Conservation (phyloP, 805 yeast genomes). For the Candida patagonica region DNA sequence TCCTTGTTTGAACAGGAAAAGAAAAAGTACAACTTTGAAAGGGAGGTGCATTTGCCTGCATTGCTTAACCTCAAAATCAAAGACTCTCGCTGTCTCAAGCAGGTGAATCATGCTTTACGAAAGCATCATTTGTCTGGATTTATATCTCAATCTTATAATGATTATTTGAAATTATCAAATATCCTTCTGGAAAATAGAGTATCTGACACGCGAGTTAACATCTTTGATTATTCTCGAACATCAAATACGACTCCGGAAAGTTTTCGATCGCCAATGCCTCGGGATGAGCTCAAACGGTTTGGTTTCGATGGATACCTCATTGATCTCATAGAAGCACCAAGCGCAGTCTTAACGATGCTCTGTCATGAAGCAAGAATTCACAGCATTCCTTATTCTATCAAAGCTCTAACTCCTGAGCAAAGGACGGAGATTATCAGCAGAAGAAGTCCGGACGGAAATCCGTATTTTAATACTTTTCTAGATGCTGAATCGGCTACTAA, state of each 20-base stretch:
- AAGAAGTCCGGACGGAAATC: conserved; percentile 27
- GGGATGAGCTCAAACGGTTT: conserved; percentile 28
- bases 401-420: conserved; percentile 35
- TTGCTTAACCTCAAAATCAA: conserved; percentile 50
- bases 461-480: conserved; percentile 47
- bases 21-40: conserved; percentile 30
- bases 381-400: conserved; percentile 52
- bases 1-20: conserved; percentile 30
- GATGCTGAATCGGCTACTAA: conserved; percentile 47
- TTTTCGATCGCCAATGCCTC: conserved; percentile 14
- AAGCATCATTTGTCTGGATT: conserved; percentile 49
- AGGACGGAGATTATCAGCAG: conserved; percentile 16
- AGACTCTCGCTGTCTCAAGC: conserved; percentile 41
- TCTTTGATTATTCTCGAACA: conserved; percentile 33
- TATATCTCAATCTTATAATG: conserved; percentile 45
- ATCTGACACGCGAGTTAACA: conserved; percentile 38
- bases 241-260: conserved; percentile 18
- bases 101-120: conserved; percentile 50
- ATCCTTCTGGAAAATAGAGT: conserved; percentile 32
- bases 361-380: conserved; percentile 41
- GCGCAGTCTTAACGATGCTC: conserved; percentile 56
- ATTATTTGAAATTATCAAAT: conserved; percentile 39
- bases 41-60: conserved; percentile 63
- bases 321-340: conserved; percentile 69
- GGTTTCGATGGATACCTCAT: conserved; percentile 78